Conservation (phyloP, 495 filamentous ascomycete genomes). For the Trichoderma asperelloides region DNA sequence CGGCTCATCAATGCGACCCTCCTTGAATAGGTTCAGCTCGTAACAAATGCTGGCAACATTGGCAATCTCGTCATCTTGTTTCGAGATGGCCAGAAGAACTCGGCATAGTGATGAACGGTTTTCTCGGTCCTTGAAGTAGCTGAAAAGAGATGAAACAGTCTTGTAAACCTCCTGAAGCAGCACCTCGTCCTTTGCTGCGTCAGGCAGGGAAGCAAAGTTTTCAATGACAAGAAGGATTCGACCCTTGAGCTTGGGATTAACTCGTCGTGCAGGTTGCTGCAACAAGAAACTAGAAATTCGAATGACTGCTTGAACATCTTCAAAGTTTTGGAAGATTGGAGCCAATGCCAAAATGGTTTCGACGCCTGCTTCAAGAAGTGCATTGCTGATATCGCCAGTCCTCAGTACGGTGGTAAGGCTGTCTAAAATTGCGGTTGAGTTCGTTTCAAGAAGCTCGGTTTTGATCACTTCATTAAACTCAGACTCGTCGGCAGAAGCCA, state of each 20-base stretch:
- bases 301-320: conserved; percentile 62
- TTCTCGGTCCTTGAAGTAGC: conserved; percentile 71
- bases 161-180: conserved; percentile 50
- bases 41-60: conserved; percentile 64
- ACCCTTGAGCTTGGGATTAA: conserved; percentile 76
- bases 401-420: conserved; percentile 57
- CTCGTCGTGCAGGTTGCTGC: conserved; percentile 68
- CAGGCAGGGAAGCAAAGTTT: conserved; percentile 59
- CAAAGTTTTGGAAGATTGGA: conserved; percentile 59
- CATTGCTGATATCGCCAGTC: conserved; percentile 53
- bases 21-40: conserved; percentile 69
- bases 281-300: conserved; percentile 72
- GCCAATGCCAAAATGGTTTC: conserved; percentile 65
- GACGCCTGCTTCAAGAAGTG: conserved; percentile 66
- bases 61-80: conserved; percentile 47
- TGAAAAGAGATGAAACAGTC: conserved; percentile 67
- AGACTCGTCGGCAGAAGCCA: conserved; percentile 38
- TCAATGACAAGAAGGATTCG: conserved; percentile 58
- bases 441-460: conserved; percentile 55
- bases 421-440: conserved; percentile 58
- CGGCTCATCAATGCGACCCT: conserved; percentile 62
- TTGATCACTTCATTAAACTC: conserved; percentile 54
- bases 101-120: conserved; percentile 63
- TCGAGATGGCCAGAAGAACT: conserved; percentile 61
- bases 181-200: conserved; percentile 44